phyloP scores from a whole-genome alignment of 768 basidiomycete species.

The Auricularia heimuer region DNA sequence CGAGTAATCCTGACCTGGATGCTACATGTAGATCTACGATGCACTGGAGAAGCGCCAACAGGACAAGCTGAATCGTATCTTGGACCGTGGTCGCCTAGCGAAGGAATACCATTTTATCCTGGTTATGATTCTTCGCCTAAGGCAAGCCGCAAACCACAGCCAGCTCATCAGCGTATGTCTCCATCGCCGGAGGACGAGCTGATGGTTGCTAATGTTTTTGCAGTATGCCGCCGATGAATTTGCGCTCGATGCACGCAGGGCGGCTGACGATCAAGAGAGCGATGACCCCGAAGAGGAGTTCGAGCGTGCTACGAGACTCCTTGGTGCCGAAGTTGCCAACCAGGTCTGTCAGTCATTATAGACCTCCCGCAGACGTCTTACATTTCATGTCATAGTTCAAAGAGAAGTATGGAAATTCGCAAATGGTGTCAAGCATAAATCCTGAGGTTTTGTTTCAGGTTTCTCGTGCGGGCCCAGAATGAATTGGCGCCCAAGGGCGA shows the following conservation, averaged over 20 bases:
- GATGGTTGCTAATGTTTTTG: neutral
- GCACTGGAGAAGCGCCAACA: slow-evolving; percentile 19
- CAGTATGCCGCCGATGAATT: slow-evolving; percentile 2
- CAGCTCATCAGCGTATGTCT: neutral
- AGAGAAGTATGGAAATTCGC: slow-evolving; percentile 1
- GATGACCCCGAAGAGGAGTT: slow-evolving; percentile 44
- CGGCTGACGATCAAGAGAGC: slow-evolving; percentile 33
- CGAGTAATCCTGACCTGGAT: neutral
- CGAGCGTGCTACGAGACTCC: slow-evolving; percentile 39
- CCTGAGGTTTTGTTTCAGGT: neutral
- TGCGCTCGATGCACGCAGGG: neutral
- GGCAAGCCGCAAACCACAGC: slow-evolving; percentile 1
- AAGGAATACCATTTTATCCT: slow-evolving; percentile 48
- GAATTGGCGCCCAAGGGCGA: slow-evolving; percentile 3
- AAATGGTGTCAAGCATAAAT: neutral
- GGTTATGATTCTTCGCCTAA: neutral
- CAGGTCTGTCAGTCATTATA: slow-evolving; percentile 1
- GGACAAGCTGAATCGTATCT: slow-evolving; percentile 38
- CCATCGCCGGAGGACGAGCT: neutral
- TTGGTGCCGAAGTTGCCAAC: slow-evolving; percentile 33
- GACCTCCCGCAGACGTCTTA: neutral
- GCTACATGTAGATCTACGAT: slow-evolving; percentile 18
- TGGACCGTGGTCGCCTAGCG: slow-evolving; percentile 52
- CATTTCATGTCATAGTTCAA: slow-evolving; percentile 3
- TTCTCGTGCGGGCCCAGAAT: slow-evolving; percentile 1